Evolutionary conservation across 805 yeast species (phyloP).

Genomic region (Lachancea sp.): DNA sequence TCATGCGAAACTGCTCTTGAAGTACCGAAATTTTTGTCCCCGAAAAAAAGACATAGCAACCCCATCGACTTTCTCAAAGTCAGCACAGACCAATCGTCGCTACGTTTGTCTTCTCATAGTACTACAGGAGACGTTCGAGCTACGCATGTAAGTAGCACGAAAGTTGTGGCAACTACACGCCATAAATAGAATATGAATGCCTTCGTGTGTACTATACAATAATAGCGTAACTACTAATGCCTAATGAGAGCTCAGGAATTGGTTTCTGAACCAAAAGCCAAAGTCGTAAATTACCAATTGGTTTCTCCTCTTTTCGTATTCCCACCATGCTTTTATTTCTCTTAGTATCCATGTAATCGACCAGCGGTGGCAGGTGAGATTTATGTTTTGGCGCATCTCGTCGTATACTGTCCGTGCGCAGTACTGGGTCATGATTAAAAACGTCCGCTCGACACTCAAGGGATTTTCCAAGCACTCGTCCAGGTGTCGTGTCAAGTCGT

Average conservation of each 20-base stretch:
- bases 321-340: slow-evolving; percentile 23
- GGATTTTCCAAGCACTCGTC: slow-evolving; percentile 82
- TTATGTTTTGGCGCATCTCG: slow-evolving; percentile 47
- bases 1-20: too few relatives aligned
- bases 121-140: not conserved
- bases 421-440: slow-evolving; percentile 81
- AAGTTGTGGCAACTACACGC: slow-evolving; percentile 4
- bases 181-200: slow-evolving; percentile 3
- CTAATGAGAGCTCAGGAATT: not conserved
- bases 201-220: not conserved
- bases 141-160: slow-evolving; percentile 5
- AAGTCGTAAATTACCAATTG: slow-evolving; percentile 26
- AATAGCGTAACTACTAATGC: not conserved
- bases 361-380: slow-evolving; percentile 18
- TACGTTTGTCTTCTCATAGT: slow-evolving; percentile 7
- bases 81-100: slow-evolving; percentile 10
- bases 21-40: too few relatives aligned
- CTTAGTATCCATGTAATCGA: slow-evolving; percentile 21
- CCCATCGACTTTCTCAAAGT: slow-evolving; percentile 6
- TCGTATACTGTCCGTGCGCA: slow-evolving; percentile 75
- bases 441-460: slow-evolving; percentile 80
- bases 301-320: slow-evolving; percentile 24
- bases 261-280: slow-evolving; percentile 25
- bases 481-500: slow-evolving; percentile 82
- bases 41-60: not conserved